phyloP scores from a whole-genome alignment of 768 basidiomycete species.

The Calocybe cyanea region DNA sequence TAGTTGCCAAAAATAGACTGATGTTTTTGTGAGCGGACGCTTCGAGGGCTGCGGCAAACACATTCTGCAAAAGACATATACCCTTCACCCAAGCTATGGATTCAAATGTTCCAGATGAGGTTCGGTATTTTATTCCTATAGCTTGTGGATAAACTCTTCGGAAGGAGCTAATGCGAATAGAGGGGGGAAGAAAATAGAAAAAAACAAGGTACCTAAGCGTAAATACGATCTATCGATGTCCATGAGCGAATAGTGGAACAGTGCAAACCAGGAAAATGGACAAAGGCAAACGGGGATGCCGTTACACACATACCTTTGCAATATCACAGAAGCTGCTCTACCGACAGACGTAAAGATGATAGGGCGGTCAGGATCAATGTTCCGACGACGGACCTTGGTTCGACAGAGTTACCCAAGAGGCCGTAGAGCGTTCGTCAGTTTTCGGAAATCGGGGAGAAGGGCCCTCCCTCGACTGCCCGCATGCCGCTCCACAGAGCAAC shows the following conservation, averaged over 20 bases:
- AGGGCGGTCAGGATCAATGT: slow-evolving; percentile 6
- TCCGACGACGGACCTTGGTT: slow-evolving; percentile 9
- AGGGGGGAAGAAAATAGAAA: neutral
- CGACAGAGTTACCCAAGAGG: slow-evolving; percentile 20
- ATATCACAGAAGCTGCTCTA: slow-evolving; percentile 5
- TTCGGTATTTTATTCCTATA: neutral
- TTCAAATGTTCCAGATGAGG: neutral
- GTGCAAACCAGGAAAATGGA: neutral
- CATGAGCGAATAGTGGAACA: neutral
- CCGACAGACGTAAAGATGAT: slow-evolving; percentile 1
- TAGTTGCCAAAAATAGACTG: too few species aligned
- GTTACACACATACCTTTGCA: neutral
- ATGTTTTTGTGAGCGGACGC: too few species aligned
- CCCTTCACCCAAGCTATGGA: neutral
- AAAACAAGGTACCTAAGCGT: neutral
- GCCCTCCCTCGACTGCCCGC: slow-evolving; percentile 8
- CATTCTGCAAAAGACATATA: neutral
- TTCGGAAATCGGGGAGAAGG: slow-evolving; percentile 26
- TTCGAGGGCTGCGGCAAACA: neutral
- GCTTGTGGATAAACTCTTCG: too few species aligned
- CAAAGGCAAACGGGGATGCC: neutral
- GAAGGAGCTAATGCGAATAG: neutral
- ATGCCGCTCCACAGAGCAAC: slow-evolving; percentile 23
- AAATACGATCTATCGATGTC: neutral
- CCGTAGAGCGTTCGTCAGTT: slow-evolving; percentile 47